Percentiles rank a stretch among this genome's conserved stretches.
Conservation (phyloP, 305 asterid genomes). For the Solanum hybrid region DNA sequence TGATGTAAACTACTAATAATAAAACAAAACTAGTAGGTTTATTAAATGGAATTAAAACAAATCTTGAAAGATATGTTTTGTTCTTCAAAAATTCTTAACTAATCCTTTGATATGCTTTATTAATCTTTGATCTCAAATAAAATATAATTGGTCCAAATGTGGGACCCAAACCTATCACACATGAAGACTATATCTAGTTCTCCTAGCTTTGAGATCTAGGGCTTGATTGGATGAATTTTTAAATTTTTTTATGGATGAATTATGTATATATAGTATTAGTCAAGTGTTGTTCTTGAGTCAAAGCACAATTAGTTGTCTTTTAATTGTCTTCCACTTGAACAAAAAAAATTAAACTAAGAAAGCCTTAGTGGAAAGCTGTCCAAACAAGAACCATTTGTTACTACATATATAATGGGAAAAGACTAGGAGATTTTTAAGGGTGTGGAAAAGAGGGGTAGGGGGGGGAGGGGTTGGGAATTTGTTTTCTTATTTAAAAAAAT, state of each 20-base stretch:
- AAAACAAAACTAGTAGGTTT: background rate
- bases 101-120: background rate
- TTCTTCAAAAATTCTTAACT: background rate
- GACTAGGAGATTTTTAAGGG: background rate
- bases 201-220: constrained; percentile 12
- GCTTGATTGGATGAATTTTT: background rate
- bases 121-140: background rate
- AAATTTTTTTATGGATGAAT: background rate
- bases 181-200: constrained; percentile 4
- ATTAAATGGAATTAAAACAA: background rate
- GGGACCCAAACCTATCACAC: constrained; percentile 17
- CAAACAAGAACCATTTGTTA: constrained; percentile 1
- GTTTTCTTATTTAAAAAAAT: background rate
- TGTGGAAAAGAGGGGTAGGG: background rate
- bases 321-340: background rate
- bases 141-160: background rate
- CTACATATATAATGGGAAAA: background rate
- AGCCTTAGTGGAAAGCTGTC: background rate
- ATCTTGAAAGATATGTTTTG: background rate
- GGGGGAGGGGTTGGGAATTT: background rate
- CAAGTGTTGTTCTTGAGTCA: constrained; percentile 2
- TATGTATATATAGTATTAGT: background rate
- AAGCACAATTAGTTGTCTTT: constrained; percentile 10
- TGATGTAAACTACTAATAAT: background rate
- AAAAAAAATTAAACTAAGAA: background rate